A percentile compares a stretch with the other conserved stretches of the same genome.
Evolutionary conservation across 306 rosid species (phyloP).

Genomic region (Medicago truncatula): MtrunA17r5.0-ANR NC_053049.1:11326001-11326500

Average conservation of each 20-base stretch:
- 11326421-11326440: constrained; percentile 76
- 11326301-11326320: constrained; percentile 81
- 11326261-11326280: constrained; percentile 79
- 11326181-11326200: constrained; percentile 52
- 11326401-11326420: constrained; percentile 80
- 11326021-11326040: constrained; percentile 57
- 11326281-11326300: constrained; percentile 86
- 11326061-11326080: constrained; percentile 59
- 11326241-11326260: constrained; percentile 82
- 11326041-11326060: constrained; percentile 59
- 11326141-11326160: constrained; percentile 80
- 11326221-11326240: constrained; percentile 68
- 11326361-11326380: constrained; percentile 66
- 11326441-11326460: constrained; percentile 79
- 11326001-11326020: constrained; percentile 69
- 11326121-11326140: constrained; percentile 53
- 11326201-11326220: constrained; percentile 59
- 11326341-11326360: constrained; percentile 72
- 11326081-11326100: constrained; percentile 68
- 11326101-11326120: constrained; percentile 76
- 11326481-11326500: constrained; percentile 91
- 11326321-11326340: constrained; percentile 78
- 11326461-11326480: constrained; percentile 86
- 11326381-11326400: constrained; percentile 70
- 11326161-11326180: constrained; percentile 70